Conservation (phyloP, 2,329 filamentous ascomycete species). For the Fusarium nygamai region DNA sequence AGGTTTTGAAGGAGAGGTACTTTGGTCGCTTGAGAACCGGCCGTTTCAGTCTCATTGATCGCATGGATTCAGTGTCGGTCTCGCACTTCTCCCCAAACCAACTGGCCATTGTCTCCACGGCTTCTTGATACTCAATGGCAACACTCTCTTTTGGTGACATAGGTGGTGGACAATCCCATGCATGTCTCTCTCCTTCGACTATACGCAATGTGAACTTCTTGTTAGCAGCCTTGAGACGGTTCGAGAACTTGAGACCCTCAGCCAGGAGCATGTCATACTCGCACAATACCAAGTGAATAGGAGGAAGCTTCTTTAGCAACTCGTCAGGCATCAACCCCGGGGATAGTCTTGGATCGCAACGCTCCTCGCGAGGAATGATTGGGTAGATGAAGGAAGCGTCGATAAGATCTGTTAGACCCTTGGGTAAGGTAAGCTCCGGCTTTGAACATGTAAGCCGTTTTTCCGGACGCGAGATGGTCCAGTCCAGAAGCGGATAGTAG, state of each 20-base stretch:
- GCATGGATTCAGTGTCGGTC: constrained; percentile 49
- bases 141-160: constrained; percentile 57
- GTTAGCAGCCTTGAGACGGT: constrained; percentile 58
- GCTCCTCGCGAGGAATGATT: constrained; percentile 54
- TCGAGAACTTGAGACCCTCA: constrained; percentile 69
- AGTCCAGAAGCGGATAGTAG: constrained; percentile 72
- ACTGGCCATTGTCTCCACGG: constrained; percentile 52
- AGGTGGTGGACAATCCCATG: constrained; percentile 60
- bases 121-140: constrained; percentile 57
- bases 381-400: constrained; percentile 70
- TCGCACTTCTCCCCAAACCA: constrained; percentile 55
- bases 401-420: constrained; percentile 68
- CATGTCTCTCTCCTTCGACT: constrained; percentile 58
- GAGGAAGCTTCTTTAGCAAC: constrained; percentile 61
- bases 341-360: constrained; percentile 65
- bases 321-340: constrained; percentile 66
- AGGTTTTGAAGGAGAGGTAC: constrained; percentile 46
- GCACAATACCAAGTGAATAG: constrained; percentile 68
- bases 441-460: constrained; percentile 64
- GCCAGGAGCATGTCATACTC: constrained; percentile 73
- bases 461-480: constrained; percentile 64
- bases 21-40: constrained; percentile 46
- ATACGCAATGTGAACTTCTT: constrained; percentile 53
- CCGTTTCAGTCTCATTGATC: constrained; percentile 48
- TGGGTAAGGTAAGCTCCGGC: constrained; percentile 68